Evolutionary conservation across 2,329 filamentous ascomycete species (phyloP).

Genomic region (Aspergillus cejpii): DNA sequence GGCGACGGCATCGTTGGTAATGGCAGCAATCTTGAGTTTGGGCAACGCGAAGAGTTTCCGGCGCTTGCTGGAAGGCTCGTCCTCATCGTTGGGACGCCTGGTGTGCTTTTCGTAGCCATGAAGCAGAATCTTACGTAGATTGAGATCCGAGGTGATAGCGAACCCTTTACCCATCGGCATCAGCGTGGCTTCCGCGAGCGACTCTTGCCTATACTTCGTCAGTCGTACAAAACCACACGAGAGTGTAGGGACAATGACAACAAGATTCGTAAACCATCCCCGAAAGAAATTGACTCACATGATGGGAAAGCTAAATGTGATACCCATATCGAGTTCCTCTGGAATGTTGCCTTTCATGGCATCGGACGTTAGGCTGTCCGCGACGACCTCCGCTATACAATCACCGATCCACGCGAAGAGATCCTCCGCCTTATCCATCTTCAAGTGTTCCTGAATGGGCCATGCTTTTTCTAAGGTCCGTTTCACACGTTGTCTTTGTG

Average conservation of each 20-base stretch:
- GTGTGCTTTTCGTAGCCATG: constrained; percentile 51
- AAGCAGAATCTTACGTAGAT: constrained; percentile 50
- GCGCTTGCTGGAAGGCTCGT: constrained; percentile 41
- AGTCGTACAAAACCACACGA: constrained; percentile 11
- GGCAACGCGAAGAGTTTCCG: constrained; percentile 51
- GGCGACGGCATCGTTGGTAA: constrained; percentile 74
- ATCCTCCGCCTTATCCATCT: constrained; percentile 62
- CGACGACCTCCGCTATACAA: constrained; percentile 67
- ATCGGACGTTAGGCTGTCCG: constrained; percentile 43
- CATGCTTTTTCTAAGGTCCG: constrained; percentile 47
- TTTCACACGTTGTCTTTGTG: constrained; percentile 42
- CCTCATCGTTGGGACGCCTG: constrained; percentile 31
- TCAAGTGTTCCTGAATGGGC: constrained; percentile 51
- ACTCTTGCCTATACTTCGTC: constrained; percentile 41
- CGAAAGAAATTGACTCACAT: constrained; percentile 35
- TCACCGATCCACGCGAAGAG: constrained; percentile 76
- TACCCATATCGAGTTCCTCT: constrained; percentile 44
- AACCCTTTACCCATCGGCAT: constrained; percentile 56
- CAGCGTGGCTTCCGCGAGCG: constrained; percentile 49
- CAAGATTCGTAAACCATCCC: background rate
- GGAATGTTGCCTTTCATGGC: constrained; percentile 36
- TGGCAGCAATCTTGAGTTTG: constrained; percentile 63
- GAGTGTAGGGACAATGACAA: background rate
- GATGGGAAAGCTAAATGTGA: constrained; percentile 47
- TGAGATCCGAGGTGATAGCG: constrained; percentile 50